A percentile compares a stretch with the other conserved stretches of the same genome.
phyloP scores from a whole-genome alignment of 1,284 basidiomycete species.

The Cutaneotrichosporon sp. region DNA sequence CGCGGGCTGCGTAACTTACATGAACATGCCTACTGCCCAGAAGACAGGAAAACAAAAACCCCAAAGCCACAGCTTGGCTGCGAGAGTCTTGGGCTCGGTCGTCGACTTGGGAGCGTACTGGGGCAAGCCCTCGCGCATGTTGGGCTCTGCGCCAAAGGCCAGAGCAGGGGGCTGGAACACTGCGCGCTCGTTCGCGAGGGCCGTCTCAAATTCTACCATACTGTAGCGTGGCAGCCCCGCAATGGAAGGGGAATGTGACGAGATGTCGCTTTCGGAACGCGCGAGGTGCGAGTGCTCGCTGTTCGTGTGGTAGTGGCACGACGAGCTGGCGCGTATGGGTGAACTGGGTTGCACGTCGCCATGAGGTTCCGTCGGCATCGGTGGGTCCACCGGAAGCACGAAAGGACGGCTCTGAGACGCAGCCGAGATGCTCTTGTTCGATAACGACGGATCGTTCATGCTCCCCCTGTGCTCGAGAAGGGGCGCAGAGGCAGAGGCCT shows the following conservation, averaged over 20 bases:
- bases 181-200: background rate
- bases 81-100: conserved; percentile 37
- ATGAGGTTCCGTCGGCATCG: background rate
- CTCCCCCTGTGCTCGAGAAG: background rate
- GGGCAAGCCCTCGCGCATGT: background rate
- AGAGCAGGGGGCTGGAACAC: background rate
- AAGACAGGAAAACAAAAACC: conserved; percentile 39
- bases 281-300: background rate
- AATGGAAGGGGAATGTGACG: background rate
- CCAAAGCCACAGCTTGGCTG: conserved; percentile 37
- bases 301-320: background rate
- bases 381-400: conserved; percentile 24
- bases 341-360: background rate
- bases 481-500: no score
- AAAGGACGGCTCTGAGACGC: conserved; percentile 11
- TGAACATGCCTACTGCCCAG: conserved; percentile 39
- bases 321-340: background rate
- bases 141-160: conserved; percentile 1
- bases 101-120: background rate
- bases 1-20: conserved; percentile 20
- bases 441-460: background rate
- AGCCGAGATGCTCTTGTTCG: background rate
- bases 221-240: conserved; percentile 3
- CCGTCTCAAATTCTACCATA: background rate
- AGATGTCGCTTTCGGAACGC: background rate